Percentiles rank a stretch among this genome's conserved stretches.
These are phyloP conservation scores for Filobasidium wieringae DNA, from an alignment of 768 basidiomycete species.

Conservation along the genomic window DNA sequence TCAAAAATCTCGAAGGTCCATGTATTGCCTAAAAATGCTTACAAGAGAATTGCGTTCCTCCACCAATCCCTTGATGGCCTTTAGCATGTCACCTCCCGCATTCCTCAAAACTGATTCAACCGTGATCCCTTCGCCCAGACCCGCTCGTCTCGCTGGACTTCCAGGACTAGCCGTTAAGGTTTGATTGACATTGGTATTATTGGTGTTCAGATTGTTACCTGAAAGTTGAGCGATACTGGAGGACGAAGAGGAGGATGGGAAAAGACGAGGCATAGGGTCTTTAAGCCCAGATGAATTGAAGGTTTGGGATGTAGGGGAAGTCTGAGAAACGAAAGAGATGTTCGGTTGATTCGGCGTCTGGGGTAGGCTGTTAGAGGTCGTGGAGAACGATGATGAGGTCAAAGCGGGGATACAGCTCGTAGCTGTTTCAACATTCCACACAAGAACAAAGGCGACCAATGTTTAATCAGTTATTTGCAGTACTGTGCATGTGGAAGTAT, in stretches of 20 bases:
- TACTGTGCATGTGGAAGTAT: too few relatives aligned
- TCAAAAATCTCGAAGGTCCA: too few relatives aligned
- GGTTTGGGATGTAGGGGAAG: too few relatives aligned
- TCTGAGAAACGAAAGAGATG: too few relatives aligned
- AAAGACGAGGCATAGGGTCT: too few relatives aligned
- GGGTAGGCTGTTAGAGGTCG: background rate
- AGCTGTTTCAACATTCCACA: background rate
- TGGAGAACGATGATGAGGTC: background rate
- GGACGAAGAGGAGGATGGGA: too few relatives aligned
- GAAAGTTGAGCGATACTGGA: too few relatives aligned
- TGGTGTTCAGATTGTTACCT: too few relatives aligned
- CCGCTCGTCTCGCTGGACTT: background rate
- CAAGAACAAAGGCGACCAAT: background rate
- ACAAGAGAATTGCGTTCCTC: slow-evolving; percentile 64
- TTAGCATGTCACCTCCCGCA: background rate
- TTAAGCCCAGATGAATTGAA: too few relatives aligned
- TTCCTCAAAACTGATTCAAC: background rate
- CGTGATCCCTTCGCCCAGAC: background rate
- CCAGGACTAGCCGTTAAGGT: background rate
- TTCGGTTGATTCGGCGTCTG: background rate
- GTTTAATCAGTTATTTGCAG: too few relatives aligned
- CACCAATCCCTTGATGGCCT: slow-evolving; percentile 39
- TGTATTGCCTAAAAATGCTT: slow-evolving; percentile 11
- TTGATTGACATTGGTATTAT: too few relatives aligned
- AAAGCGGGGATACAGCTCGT: background rate